phyloP scores from a whole-genome alignment of 2,329 filamentous ascomycete genomes.

The Paecilomyces dactylethromorphus region DNA sequence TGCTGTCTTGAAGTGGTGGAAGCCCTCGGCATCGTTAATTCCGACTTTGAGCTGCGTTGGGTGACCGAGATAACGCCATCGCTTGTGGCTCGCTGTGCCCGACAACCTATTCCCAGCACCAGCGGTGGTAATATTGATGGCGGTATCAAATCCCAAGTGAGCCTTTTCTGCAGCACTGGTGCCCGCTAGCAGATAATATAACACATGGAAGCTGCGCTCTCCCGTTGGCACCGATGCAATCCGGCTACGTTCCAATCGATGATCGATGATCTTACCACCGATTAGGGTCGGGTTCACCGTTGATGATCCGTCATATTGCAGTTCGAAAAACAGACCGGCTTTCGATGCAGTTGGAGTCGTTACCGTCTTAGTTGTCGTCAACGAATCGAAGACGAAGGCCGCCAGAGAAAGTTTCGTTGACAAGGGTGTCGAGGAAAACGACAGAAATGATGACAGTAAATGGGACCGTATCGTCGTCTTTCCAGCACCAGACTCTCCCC shows the following conservation, averaged over 20 bases:
- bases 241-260: slow-evolving; percentile 84
- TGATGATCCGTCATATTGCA: slow-evolving; percentile 90
- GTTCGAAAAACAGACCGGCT: slow-evolving; percentile 87
- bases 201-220: slow-evolving; percentile 90
- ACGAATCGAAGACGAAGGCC: slow-evolving; percentile 88
- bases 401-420: slow-evolving; percentile 91
- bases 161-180: slow-evolving; percentile 85
- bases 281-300: slow-evolving; percentile 80
- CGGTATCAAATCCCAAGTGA: slow-evolving; percentile 63
- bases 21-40: slow-evolving; percentile 91
- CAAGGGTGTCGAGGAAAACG: slow-evolving; percentile 84
- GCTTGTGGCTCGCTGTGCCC: slow-evolving; percentile 55
- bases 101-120: slow-evolving; percentile 48
- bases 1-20: slow-evolving; percentile 95
- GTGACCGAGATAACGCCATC: slow-evolving; percentile 95
- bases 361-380: slow-evolving; percentile 94
- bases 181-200: slow-evolving; percentile 92
- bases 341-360: slow-evolving; percentile 95
- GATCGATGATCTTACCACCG: slow-evolving; percentile 89
- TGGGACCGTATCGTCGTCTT: slow-evolving; percentile 94
- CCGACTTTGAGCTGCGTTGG: slow-evolving; percentile 95
- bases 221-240: slow-evolving; percentile 90
- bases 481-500: slow-evolving; percentile 90
- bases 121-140: slow-evolving; percentile 30
- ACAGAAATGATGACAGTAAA: slow-evolving; percentile 74